Evolutionary conservation across 78 protist genomes (phyloP), one percentile per base, ranked within the genome.

Genomic region (Emiliania huxleyi): DNA sequence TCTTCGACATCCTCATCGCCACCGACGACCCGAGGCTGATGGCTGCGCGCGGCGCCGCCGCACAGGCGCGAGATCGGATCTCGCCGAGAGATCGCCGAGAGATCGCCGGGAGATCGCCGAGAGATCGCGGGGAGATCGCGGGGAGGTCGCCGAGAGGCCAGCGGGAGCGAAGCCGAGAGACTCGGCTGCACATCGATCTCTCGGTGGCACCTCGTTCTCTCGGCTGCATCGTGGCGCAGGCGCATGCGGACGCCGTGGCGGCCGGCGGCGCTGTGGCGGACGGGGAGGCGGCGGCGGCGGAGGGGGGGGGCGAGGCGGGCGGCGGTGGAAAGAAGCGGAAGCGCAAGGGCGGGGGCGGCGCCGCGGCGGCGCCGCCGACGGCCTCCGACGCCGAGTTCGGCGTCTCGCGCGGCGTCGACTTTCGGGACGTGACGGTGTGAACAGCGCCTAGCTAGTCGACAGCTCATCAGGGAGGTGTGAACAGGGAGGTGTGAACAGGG

Each of bases 1-100:
- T 93, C 43, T 96, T 95, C 90, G 96, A 97, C 69, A 87, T 84
- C 55, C 95, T 97, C 33, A 96, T 97, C 75, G 99, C 98, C 22
- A 95, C 97, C 40, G 99, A 98, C 38, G 89, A 81, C 38, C 89
- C 89, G 29, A 33, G 1, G 40, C 89, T 81, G 40, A 33, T 44
- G 40, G 12, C 48, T 15, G 87, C 43, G 43, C 23, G 46, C 46
- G 85, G 48, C 45, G 85, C n/a, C 45, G 46, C 18, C 44, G 87
- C 33, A 5, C 37, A 0, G 48, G 87, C 40, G 35, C 26, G 25
- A 49, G 62, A 11, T 23, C 26, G 62, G 25, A 2, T 2, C 19
- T 15, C 62, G 23, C 62, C 62, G 1, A 15, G 62, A 2, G 62
- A 23, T 15, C 62, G 62, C n/a, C n/a, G n/a, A n/a, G n/a, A n/a